These are phyloP conservation scores for Boletus rubropictus DNA, from an alignment of 768 basidiomycete genomes.

Conservation along the genomic window DNA sequence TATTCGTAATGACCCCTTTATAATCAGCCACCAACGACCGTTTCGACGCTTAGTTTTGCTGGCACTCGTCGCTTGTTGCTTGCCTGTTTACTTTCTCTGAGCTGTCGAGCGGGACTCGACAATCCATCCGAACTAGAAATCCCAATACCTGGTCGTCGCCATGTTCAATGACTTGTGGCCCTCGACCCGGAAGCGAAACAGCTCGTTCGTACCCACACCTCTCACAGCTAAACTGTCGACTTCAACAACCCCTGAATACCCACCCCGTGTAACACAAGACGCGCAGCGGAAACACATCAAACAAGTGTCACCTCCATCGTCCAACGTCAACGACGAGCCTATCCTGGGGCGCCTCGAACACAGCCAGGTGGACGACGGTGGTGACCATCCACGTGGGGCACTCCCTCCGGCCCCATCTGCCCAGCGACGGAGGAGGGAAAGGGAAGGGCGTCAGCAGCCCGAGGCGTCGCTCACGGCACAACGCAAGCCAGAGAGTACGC, in stretches of 20 bases:
- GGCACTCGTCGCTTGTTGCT: background rate
- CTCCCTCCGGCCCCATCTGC: too few relatives aligned
- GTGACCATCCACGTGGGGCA: background rate
- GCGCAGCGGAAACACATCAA: conserved; percentile 23
- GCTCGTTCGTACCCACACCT: conserved; percentile 15
- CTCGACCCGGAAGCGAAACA: conserved; percentile 17
- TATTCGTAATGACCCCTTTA: background rate
- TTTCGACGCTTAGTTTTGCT: background rate
- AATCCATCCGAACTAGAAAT: background rate
- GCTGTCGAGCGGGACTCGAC: background rate
- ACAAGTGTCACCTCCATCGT: conserved; percentile 11
- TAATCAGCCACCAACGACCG: background rate
- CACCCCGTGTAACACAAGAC: conserved; percentile 6
- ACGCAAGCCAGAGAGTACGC: too few relatives aligned
- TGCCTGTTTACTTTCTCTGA: background rate
- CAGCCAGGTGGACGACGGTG: conserved; percentile 17
- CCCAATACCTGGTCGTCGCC: background rate
- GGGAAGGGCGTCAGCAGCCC: background rate
- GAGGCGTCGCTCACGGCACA: background rate
- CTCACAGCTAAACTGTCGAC: conserved; percentile 23
- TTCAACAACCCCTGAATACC: conserved; percentile 6
- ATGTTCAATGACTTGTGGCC: conserved; percentile 5
- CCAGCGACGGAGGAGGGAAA: too few relatives aligned
- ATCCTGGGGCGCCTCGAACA: conserved; percentile 15
- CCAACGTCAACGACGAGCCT: conserved; percentile 15